phyloP scores from a whole-genome alignment of 2,329 filamentous ascomycete genomes.

The Trichoderma brevicompactum region DNA sequence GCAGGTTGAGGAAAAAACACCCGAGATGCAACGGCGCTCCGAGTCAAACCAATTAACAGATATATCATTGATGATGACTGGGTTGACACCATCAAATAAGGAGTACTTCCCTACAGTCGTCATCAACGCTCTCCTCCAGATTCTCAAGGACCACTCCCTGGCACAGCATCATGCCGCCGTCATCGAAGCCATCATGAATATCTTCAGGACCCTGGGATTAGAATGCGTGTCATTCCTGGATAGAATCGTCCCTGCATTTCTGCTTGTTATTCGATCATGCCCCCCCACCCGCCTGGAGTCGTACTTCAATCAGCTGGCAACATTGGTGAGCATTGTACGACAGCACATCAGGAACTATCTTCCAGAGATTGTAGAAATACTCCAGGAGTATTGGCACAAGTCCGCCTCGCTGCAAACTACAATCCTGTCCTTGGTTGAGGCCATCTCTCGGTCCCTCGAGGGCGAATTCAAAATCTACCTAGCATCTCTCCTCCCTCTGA shows the following conservation, averaged over 20 bases:
- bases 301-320: conserved; percentile 95
- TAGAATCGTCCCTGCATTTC: conserved; percentile 91
- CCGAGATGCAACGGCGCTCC: conserved; percentile 73
- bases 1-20: conserved; percentile 87
- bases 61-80: conserved; percentile 97
- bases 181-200: conserved; percentile 98
- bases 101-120: conserved; percentile 99
- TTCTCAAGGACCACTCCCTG: conserved; percentile 88
- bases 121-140: conserved; percentile 91
- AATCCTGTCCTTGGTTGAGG: conserved; percentile 89
- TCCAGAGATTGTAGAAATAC: conserved; percentile 80
- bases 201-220: conserved; percentile 92
- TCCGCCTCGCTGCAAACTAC: conserved; percentile 84
- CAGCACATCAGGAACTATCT: conserved; percentile 95
- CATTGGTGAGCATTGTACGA: conserved; percentile 90
- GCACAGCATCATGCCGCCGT: conserved; percentile 90
- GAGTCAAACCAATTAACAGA: conserved; percentile 77
- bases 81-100: conserved; percentile 92
- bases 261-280: conserved; percentile 84
- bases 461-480: conserved; percentile 98
- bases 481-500: conserved; percentile 83
- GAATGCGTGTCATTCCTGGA: conserved; percentile 96
- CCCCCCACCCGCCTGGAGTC: conserved; percentile 80
- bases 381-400: conserved; percentile 88
- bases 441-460: conserved; percentile 89